Conservation (phyloP, 2,329 filamentous ascomycete genomes). For the Ascochyta clinopodiicola region DNA sequence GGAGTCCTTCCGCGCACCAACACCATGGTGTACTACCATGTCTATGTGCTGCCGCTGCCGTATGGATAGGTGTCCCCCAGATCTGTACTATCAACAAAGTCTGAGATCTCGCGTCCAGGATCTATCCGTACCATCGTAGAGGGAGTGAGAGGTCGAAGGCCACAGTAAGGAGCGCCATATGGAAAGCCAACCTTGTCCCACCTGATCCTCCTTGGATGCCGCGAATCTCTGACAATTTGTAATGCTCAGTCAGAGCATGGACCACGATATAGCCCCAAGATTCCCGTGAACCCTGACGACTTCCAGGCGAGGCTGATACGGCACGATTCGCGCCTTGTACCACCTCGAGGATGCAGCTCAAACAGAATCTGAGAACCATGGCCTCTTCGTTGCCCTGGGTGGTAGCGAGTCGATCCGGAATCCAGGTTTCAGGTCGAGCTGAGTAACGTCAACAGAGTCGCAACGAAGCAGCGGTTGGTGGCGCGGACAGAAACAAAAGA, state of each 20-base stretch:
- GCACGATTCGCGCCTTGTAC: slow-evolving; percentile 24
- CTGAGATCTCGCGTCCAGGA: neutral
- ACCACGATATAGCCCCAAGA: slow-evolving; percentile 3
- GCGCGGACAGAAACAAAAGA: slow-evolving; percentile 18
- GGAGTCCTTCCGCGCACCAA: neutral
- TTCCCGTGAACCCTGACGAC: slow-evolving; percentile 7
- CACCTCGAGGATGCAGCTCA: slow-evolving; percentile 22
- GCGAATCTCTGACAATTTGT: neutral
- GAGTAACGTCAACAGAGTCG: slow-evolving; percentile 35
- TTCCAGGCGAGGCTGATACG: slow-evolving; percentile 20
- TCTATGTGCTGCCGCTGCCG: neutral
- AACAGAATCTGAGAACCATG: slow-evolving; percentile 15
- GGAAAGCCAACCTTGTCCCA: neutral
- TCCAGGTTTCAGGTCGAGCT: slow-evolving; percentile 42
- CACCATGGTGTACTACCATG: slow-evolving; percentile 1
- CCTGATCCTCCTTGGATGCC: neutral
- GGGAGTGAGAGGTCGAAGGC: neutral
- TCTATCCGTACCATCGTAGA: neutral
- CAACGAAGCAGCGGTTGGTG: slow-evolving; percentile 22
- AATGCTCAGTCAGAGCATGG: slow-evolving; percentile 2
- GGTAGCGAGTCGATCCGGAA: slow-evolving; percentile 33
- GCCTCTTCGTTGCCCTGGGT: slow-evolving; percentile 20
- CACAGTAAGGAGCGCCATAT: neutral
- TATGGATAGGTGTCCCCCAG: neutral
- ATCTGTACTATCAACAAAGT: neutral